Base-by-base conservation (phyloP, 768 basidiomycete species). In the Hygrophoropsis aurantiaca region DNA sequence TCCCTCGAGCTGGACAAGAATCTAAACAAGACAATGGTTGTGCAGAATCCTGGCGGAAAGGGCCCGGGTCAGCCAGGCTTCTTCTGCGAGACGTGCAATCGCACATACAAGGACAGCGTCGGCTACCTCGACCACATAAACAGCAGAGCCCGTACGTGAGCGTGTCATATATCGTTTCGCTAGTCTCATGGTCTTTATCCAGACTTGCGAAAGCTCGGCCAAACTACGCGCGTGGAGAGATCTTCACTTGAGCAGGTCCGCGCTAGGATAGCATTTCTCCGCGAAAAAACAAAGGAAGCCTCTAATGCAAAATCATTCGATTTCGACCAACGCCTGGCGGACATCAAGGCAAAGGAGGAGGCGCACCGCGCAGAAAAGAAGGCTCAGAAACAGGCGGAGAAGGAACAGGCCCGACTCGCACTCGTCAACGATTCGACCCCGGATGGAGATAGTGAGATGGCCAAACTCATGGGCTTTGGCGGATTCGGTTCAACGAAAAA, bases 71-170 rank as follows among this genome's bases (percentile, higher is more conserved):
- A 93, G 52, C 93, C 94, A 19, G 94, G 94, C 0, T 99, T 97
- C 70, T 87, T 80, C 67, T 99, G 97, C 60, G 94, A 95, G 60
- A 70, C 87, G 8, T 99, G 97, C 65, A 87, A 81, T 56, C 75
- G 92, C 55, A 95, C 87, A 13, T 90, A 92, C 70, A 97, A 95
- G 67, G 97, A 99, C 60, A 92, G 84, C 42, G 78, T 84, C n/a
- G 90, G 84, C 9, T 98, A 98, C 64, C 72, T 99, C 39, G 94
- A 97, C 62, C 97, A 99, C 61, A 81, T 99, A 46, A 99, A 99
- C 68, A 85, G 92, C 49, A 79, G 94, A 74, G 82, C 82, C 44
- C 95, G 95, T 97, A 65, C 59, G 93, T 81, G 8, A 42, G 40
- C 30, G 13, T 40, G 4, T n/a, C 25, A 34, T 23, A 33, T 38